These are phyloP conservation scores for Dendrocalamus sinicus DNA, from an alignment of 176 grass and related monocot genomes.

Conservation along the genomic window DNA sequence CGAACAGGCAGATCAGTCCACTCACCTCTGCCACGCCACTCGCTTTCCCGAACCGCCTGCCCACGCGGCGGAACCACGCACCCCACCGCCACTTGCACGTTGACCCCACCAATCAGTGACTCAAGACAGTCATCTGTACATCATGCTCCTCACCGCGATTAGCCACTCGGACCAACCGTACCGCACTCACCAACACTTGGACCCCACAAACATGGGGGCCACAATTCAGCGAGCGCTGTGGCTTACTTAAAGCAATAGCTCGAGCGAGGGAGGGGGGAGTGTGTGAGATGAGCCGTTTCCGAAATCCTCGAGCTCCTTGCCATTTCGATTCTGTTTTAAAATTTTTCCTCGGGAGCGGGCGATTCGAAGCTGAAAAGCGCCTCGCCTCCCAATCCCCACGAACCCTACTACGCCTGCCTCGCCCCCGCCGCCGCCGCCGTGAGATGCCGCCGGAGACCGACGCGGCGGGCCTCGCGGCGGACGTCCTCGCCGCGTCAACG, in stretches of 20 bases:
- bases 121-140: neutral
- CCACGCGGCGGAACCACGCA: neutral
- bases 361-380: neutral
- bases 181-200: neutral
- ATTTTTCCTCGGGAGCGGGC: slow-evolving; percentile 2
- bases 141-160: neutral
- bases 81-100: neutral
- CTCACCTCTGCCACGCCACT: neutral
- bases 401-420: slow-evolving; percentile 33
- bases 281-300: slow-evolving; percentile 33
- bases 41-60: neutral
- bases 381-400: neutral
- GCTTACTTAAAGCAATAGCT: no score
- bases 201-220: neutral
- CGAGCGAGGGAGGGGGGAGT: no score
- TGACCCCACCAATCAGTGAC: neutral
- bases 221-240: neutral
- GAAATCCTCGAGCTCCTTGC: slow-evolving; percentile 25
- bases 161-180: fast-evolving
- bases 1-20: neutral
- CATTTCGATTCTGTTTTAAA: slow-evolving; percentile 24
- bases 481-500: slow-evolving; percentile 48
- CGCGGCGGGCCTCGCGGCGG: slow-evolving; percentile 44
- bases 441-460: slow-evolving; percentile 59
- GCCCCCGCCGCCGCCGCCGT: neutral